phyloP scores from a whole-genome alignment of 1,139 yeast genomes.

The Sugiyamaella xylanicola region DNA sequence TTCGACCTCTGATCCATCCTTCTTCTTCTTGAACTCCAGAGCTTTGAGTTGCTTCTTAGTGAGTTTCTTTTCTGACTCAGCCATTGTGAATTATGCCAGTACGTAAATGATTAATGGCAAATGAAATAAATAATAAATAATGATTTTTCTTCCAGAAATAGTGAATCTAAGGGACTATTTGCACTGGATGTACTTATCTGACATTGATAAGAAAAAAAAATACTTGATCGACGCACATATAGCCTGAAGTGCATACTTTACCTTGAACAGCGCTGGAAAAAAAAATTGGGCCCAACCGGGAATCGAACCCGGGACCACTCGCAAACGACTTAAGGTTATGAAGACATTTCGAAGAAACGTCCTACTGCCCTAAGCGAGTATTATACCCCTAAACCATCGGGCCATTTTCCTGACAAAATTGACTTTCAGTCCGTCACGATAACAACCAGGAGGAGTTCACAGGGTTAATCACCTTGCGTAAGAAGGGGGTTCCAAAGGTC shows the following conservation, averaged over 20 bases:
- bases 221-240: not conserved
- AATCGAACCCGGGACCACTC: slow-evolving; percentile 43
- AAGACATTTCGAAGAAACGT: not conserved
- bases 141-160: not conserved
- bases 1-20: slow-evolving; percentile 30
- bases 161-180: not conserved
- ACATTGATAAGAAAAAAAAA: slow-evolving; percentile 1
- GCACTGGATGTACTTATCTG: not conserved
- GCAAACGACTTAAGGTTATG: slow-evolving; percentile 35
- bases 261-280: slow-evolving; percentile 5
- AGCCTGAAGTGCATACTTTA: too few relatives aligned
- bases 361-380: slow-evolving; percentile 44
- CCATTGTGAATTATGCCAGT: slow-evolving; percentile 5
- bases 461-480: too few relatives aligned
- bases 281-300: slow-evolving; percentile 39
- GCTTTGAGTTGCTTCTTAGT: slow-evolving; percentile 84
- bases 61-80: slow-evolving; percentile 43
- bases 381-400: slow-evolving; percentile 48
- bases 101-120: not conserved
- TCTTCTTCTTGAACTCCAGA: slow-evolving; percentile 57
- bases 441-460: too few relatives aligned
- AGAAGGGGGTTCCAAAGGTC: too few relatives aligned
- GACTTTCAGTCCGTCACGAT: not conserved
- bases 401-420: slow-evolving; percentile 21
- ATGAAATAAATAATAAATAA: not conserved